A percentile compares a stretch with the other conserved stretches of the same genome.
Conservation (phyloP, 139 green algal species). For the Zygnema cylindricum region DNA sequence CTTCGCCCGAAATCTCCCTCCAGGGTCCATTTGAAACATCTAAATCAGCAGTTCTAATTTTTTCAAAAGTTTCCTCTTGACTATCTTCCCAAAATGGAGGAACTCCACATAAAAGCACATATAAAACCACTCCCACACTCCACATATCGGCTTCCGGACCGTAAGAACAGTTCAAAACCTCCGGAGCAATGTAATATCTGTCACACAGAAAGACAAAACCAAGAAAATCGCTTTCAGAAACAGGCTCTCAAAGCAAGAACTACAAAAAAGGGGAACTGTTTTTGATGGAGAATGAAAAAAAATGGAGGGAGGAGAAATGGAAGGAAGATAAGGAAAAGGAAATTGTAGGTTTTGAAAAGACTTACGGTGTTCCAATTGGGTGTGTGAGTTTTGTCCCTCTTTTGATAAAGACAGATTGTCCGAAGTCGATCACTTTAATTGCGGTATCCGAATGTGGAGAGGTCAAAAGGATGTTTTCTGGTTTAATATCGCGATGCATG, state of each 20-base stretch:
- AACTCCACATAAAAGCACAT: slow-evolving; percentile 59
- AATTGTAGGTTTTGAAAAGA: no score
- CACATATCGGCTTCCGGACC: slow-evolving; percentile 79
- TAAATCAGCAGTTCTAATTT: slow-evolving; percentile 3
- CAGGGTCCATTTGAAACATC: slow-evolving; percentile 14
- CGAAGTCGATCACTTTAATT: slow-evolving; percentile 95
- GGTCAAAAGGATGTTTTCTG: slow-evolving; percentile 93
- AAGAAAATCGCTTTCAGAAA: neutral
- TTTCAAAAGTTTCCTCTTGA: neutral
- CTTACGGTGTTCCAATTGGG: slow-evolving; percentile 71
- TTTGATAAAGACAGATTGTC: slow-evolving; percentile 63
- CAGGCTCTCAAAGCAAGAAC: neutral
- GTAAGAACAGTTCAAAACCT: slow-evolving; percentile 81
- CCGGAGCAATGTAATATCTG: slow-evolving; percentile 81
- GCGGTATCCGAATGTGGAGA: slow-evolving; percentile 74
- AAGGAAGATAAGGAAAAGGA: neutral
- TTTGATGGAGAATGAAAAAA: neutral
- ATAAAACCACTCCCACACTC: slow-evolving; percentile 81
- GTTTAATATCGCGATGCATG: slow-evolving; percentile 84
- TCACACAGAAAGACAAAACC: neutral
- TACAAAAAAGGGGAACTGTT: neutral
- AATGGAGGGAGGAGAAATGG: neutral
- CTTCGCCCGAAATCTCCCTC: slow-evolving; percentile 7
- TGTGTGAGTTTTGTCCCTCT: slow-evolving; percentile 14
- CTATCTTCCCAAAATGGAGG: slow-evolving; percentile 42